Base-by-base conservation (phyloP, 495 filamentous ascomycete species). In the Pyrenula aspistea region DNA sequence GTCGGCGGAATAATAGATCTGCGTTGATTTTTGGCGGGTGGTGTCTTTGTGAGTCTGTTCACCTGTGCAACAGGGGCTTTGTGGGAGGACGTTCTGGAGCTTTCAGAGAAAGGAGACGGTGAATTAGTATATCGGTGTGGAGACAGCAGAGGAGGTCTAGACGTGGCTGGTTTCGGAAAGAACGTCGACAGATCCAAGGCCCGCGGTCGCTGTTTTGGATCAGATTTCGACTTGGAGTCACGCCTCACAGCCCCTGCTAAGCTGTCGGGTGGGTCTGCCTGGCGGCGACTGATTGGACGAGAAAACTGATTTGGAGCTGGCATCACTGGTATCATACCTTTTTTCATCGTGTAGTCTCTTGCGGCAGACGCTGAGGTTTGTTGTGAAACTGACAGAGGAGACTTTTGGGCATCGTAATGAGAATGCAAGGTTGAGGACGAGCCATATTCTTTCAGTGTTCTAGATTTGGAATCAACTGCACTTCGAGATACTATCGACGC, bases 101-200 rank as follows among this genome's bases (percentile, higher is more conserved):
- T 58, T 0, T 68, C 61, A 2, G 73, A 73, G 25, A 75, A 65
- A 0, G 73, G 65, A 4, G 74, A 73, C 0, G 74, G 74, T 0
- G 74, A 77, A n/a, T 66, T 57, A 11, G 70, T 70, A 64, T 74
- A 68, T 2, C 73, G 70, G 31, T 76, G 74, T 11, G 74, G 74
- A 2, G 74, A 77, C 15, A 77, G 59, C 22, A 76, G 65, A 42
- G 68, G 71, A 11, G 67, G 56, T 15, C 60, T 49, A 20, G 52
- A 59, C 22, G 68, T 58, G 25, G 67, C 65, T 0, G 74, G 74
- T 57, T 75, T 77, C 11, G 74, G 74, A 58, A 77, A 77, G 20
- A 77, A 60, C 1, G 73, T 57, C 20, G 74, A 77, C 12, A 77
- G 65, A 50, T 77, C 74, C 54, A 77, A 69, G 25, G 68, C 59